phyloP scores from a whole-genome alignment of 2,329 filamentous ascomycete genomes.

The Clarireedia homoeocarpa region DNA sequence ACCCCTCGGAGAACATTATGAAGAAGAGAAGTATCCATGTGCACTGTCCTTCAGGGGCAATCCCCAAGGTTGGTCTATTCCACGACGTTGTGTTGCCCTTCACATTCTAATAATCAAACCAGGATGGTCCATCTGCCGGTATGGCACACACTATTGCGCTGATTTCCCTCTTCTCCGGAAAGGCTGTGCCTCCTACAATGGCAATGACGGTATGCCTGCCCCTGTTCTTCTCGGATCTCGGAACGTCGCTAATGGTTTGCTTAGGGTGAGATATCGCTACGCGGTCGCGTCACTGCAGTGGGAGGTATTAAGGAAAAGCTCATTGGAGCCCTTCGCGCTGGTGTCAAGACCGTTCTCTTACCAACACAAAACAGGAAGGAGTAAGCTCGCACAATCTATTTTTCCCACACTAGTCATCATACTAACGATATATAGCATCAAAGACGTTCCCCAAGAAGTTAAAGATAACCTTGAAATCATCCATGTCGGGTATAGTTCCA shows the following conservation, averaged over 20 bases:
- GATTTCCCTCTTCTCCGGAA: slow-evolving; percentile 81
- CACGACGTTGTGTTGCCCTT: slow-evolving; percentile 1
- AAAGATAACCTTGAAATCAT: slow-evolving; percentile 80
- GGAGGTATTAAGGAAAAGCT: slow-evolving; percentile 98
- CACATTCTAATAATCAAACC: slow-evolving; percentile 3
- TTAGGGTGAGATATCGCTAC: slow-evolving; percentile 61
- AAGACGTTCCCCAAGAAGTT: slow-evolving; percentile 86
- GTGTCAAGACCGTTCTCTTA: slow-evolving; percentile 87
- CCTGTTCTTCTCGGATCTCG: neutral
- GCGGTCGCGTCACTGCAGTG: slow-evolving; percentile 86
- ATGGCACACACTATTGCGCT: slow-evolving; percentile 91
- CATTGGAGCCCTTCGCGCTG: slow-evolving; percentile 85
- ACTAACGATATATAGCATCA: slow-evolving; percentile 39
- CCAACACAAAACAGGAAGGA: slow-evolving; percentile 89
- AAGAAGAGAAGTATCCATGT: slow-evolving; percentile 90
- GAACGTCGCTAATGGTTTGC: slow-evolving; percentile 15
- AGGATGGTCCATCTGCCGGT: slow-evolving; percentile 82
- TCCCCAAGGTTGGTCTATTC: slow-evolving; percentile 79
- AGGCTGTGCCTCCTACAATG: slow-evolving; percentile 79
- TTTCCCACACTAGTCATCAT: neutral
- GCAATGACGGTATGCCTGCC: slow-evolving; percentile 75
- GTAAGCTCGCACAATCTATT: slow-evolving; percentile 15
- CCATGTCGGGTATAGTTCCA: slow-evolving; percentile 66
- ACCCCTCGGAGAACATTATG: slow-evolving; percentile 88
- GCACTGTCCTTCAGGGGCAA: slow-evolving; percentile 88